Percentiles rank a stretch among this genome's conserved stretches.
Conservation (phyloP, 1,139 yeast genomes). For the Arxiozyma slooffiae region DNA sequence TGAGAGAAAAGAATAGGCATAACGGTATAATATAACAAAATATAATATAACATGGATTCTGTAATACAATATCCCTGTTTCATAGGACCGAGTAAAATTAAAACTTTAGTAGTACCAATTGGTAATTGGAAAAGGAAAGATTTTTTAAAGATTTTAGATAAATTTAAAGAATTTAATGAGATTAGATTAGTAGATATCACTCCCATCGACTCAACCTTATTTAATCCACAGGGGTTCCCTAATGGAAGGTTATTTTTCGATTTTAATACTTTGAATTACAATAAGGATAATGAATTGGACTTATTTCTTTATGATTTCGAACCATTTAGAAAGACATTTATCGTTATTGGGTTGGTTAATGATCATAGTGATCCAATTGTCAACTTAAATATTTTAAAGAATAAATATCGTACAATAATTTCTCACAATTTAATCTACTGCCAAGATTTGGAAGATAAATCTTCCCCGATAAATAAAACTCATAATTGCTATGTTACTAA, state of each 20-base stretch:
- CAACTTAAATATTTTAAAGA: slow-evolving; percentile 33
- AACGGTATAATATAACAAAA: background rate
- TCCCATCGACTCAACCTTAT: slow-evolving; percentile 49
- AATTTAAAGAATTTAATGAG: slow-evolving; percentile 46
- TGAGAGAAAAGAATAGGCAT: background rate
- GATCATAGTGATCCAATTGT: slow-evolving; percentile 28
- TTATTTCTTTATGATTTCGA: slow-evolving; percentile 77
- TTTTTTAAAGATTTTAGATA: slow-evolving; percentile 40
- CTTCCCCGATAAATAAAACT: background rate
- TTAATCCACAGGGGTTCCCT: slow-evolving; percentile 82
- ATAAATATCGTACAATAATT: slow-evolving; percentile 48
- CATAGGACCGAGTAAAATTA: slow-evolving; percentile 53
- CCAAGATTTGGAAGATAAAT: background rate
- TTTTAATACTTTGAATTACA: slow-evolving; percentile 36
- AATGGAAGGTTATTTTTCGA: slow-evolving; percentile 50
- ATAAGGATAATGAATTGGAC: slow-evolving; percentile 40
- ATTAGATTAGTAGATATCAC: slow-evolving; percentile 67
- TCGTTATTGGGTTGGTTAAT: slow-evolving; percentile 45
- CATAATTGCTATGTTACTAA: slow-evolving; percentile 13
- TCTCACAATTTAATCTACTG: slow-evolving; percentile 46
- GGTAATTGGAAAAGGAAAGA: slow-evolving; percentile 42
- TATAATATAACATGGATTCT: slow-evolving; percentile 7
- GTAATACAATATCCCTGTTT: slow-evolving; percentile 14
- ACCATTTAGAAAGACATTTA: slow-evolving; percentile 69
- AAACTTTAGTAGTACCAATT: slow-evolving; percentile 62